Percentiles rank a stretch among this genome's conserved stretches.
Evolutionary conservation across 2,329 filamentous ascomycete genomes (phyloP).

Genomic region (Cordyceps tenuipes): DNA sequence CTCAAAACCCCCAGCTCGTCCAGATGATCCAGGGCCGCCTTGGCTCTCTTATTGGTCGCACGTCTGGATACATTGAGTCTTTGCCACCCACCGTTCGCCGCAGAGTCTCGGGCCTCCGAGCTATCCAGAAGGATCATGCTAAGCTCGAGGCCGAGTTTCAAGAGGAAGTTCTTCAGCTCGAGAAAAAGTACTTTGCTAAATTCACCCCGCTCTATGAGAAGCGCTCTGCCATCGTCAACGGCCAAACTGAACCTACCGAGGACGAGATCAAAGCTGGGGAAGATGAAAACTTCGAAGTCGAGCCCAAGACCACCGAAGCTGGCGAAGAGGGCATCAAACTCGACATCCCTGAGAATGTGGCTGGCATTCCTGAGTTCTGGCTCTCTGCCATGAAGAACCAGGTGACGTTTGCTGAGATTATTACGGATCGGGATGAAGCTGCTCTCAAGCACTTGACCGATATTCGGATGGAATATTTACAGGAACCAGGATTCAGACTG

Average conservation of each 20-base stretch:
- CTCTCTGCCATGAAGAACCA: conserved; percentile 99
- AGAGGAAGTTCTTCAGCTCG: conserved; percentile 92
- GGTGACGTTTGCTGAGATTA: conserved; percentile 93
- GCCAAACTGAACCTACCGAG: conserved; percentile 73
- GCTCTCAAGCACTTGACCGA: conserved; percentile 85
- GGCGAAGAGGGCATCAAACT: conserved; percentile 50
- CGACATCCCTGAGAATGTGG: conserved; percentile 46
- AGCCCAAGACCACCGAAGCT: conserved; percentile 63
- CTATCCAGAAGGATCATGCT: conserved; percentile 96
- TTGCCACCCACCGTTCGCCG: conserved; percentile 82
- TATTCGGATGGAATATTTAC: conserved; percentile 98
- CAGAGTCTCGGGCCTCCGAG: conserved; percentile 91
- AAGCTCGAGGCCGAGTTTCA: conserved; percentile 98
- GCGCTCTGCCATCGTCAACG: conserved; percentile 88
- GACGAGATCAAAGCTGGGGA: conserved; percentile 82
- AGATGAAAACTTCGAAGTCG: conserved; percentile 64
- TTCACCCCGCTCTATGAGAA: conserved; percentile 96
- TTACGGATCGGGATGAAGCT: conserved; percentile 92
- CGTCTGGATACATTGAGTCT: conserved; percentile 96
- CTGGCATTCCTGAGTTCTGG: conserved; percentile 98
- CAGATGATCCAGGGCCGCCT: conserved; percentile 98
- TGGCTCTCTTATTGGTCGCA: conserved; percentile 83
- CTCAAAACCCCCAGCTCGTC: conserved; percentile 88
- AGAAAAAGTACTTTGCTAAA: conserved; percentile 99
- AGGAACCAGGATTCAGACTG: conserved; percentile 94